Evolutionary conservation across 495 filamentous ascomycete species (phyloP).

Genomic region (Achaetomiella virescens): DNA sequence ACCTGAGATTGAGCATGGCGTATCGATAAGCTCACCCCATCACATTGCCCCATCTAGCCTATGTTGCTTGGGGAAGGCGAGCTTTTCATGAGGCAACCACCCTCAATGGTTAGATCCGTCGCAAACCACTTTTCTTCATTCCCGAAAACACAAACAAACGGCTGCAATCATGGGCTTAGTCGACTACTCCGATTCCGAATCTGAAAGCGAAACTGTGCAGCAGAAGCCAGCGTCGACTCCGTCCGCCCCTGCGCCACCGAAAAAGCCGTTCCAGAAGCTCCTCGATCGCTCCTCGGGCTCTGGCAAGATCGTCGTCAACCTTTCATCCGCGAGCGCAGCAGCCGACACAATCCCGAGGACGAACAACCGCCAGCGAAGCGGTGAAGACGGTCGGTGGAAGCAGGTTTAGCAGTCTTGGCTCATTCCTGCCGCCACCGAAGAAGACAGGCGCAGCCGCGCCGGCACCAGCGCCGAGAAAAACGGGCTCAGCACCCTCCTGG

Average conservation of each 20-base stretch:
- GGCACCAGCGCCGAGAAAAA: constrained; percentile 21
- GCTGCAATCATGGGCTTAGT: constrained; percentile 59
- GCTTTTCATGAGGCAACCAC: too few species aligned
- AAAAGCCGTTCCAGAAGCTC: constrained; percentile 63
- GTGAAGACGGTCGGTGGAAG: constrained; percentile 46
- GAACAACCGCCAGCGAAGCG: constrained; percentile 63
- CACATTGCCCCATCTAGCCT: too few species aligned
- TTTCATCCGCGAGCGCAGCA: constrained; percentile 41
- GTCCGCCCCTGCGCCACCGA: constrained; percentile 31
- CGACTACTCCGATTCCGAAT: constrained; percentile 81
- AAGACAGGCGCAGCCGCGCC: constrained; percentile 28
- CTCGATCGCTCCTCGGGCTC: constrained; percentile 65
- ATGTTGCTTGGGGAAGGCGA: too few species aligned
- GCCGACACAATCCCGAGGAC: constrained; percentile 40
- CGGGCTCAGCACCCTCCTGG: constrained; percentile 41
- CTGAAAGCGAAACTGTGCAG: constrained; percentile 56
- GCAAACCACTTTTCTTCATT: background rate
- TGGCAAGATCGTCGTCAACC: constrained; percentile 63
- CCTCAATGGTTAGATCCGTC: too few species aligned
- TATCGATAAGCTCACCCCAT: too few species aligned
- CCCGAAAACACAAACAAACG: background rate
- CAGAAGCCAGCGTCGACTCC: constrained; percentile 26
- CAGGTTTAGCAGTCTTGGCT: constrained; percentile 71
- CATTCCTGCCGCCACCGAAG: constrained; percentile 84
- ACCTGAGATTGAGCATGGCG: too few species aligned